Percentiles rank a stretch among this genome's conserved stretches.
Conservation (phyloP, 2,329 filamentous ascomycete species). For the Trichoderma sp. region DNA sequence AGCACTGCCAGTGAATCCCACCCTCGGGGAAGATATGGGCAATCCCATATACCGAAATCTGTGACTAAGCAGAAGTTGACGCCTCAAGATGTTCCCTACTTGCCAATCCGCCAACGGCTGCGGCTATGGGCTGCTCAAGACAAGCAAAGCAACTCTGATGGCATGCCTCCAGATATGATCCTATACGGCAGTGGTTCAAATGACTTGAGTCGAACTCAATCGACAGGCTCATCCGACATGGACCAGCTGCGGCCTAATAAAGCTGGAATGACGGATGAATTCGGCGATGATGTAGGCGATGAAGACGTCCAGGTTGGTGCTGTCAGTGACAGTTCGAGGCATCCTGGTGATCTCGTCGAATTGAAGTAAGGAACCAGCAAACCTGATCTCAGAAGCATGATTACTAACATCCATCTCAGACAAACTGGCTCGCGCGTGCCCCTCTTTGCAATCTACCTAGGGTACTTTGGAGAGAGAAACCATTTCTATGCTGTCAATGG, state of each 20-base stretch:
- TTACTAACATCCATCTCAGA: conserved; percentile 28
- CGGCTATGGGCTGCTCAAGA: conserved; percentile 46
- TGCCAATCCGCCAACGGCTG: conserved; percentile 45
- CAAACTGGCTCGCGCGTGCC: conserved; percentile 46
- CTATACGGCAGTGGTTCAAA: conserved; percentile 37
- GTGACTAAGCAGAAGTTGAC: not conserved
- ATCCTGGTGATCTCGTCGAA: conserved; percentile 56
- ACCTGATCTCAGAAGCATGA: not conserved
- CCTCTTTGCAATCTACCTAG: conserved; percentile 56
- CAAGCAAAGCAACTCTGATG: conserved; percentile 30
- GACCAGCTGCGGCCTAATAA: conserved; percentile 34
- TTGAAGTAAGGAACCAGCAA: conserved; percentile 39
- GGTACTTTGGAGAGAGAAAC: conserved; percentile 51
- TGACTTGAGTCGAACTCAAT: conserved; percentile 38
- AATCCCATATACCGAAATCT: conserved; percentile 7
- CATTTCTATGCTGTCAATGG: conserved; percentile 58
- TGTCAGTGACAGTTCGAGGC: conserved; percentile 33
- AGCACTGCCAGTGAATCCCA: conserved; percentile 20
- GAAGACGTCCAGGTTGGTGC: conserved; percentile 33
- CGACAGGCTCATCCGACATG: conserved; percentile 38
- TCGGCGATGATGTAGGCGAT: conserved; percentile 35
- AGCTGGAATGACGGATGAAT: conserved; percentile 31
- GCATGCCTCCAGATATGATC: conserved; percentile 32
- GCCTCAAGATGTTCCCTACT: not conserved
- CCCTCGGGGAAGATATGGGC: conserved; percentile 17